phyloP scores from a whole-genome alignment of 1,139 yeast species.

The Yamadazyma mexicana region DNA sequence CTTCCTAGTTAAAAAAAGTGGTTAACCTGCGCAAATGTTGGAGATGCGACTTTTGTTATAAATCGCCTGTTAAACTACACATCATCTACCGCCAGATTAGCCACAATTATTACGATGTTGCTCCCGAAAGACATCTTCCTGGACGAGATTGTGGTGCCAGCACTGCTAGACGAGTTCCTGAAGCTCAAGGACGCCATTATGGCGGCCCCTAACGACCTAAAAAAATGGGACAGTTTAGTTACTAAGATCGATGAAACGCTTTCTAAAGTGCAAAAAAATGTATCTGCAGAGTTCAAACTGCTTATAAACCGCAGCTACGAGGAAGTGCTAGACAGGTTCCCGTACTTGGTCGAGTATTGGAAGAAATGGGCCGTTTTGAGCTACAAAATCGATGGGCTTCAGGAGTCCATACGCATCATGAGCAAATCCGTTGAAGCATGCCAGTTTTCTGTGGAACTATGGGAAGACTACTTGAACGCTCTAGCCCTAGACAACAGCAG shows the following conservation, averaged over 20 bases:
- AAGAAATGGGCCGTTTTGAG: constrained; percentile 54
- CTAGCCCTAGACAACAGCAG: constrained; percentile 17
- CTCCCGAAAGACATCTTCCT: constrained; percentile 6
- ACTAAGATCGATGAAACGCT: constrained; percentile 21
- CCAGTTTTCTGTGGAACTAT: constrained; percentile 61
- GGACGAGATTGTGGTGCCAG: background rate
- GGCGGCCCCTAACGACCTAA: constrained; percentile 25
- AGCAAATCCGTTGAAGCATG: constrained; percentile 48
- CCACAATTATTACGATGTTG: too few species aligned
- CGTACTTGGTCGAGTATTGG: constrained; percentile 63
- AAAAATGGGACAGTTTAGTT: constrained; percentile 34
- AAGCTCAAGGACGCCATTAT: constrained; percentile 6
- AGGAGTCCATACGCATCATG: constrained; percentile 47
- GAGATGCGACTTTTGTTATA: background rate
- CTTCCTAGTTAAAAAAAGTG: constrained; percentile 1
- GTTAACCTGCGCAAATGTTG: background rate
- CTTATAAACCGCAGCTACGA: constrained; percentile 21
- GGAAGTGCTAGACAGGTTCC: constrained; percentile 49
- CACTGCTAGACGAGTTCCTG: constrained; percentile 7
- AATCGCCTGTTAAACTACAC: too few species aligned
- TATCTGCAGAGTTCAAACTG: constrained; percentile 21
- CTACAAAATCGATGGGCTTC: constrained; percentile 54
- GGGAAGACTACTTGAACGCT: constrained; percentile 64
- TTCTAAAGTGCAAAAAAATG: constrained; percentile 14
- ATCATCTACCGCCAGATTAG: background rate